phyloP scores from a whole-genome alignment of 805 yeast species.

The Cyberlindnera samutprakarnensis region DNA sequence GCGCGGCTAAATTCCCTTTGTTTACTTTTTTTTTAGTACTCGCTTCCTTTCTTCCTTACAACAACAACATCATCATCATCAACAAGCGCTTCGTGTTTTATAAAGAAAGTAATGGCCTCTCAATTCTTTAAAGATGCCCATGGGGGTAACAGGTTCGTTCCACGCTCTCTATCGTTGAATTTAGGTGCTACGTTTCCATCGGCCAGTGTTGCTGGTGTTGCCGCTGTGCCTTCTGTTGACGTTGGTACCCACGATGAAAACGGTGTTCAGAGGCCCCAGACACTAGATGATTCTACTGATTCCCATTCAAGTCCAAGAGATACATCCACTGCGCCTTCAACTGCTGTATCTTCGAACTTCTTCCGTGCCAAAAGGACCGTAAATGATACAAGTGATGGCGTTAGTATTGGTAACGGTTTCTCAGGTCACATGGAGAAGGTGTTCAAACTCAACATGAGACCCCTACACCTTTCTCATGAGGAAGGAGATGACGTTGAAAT shows the following conservation, averaged over 20 bases:
- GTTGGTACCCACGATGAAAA: too few relatives aligned
- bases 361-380: background rate
- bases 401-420: background rate
- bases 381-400: background rate
- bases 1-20: background rate
- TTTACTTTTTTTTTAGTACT: too few relatives aligned
- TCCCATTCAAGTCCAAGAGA: constrained; percentile 4
- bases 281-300: constrained; percentile 6
- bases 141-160: constrained; percentile 16
- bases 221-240: too few relatives aligned
- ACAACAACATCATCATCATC: background rate
- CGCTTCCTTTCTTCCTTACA: background rate
- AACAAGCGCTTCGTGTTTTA: background rate
- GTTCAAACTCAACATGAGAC: background rate
- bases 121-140: constrained; percentile 21
- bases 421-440: constrained; percentile 1
- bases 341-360: constrained; percentile 3
- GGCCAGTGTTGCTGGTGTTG: too few relatives aligned
- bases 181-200: constrained; percentile 10
- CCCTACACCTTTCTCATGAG: background rate
- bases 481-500: constrained; percentile 29
- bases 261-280: too few relatives aligned
- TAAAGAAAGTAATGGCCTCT: constrained; percentile 11
- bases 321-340: constrained; percentile 8
- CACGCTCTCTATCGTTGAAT: constrained; percentile 17